These are phyloP conservation scores for Chenopodium berlandieri DNA, from an alignment of 148 eudicot genomes.

Conservation along the genomic window DNA sequence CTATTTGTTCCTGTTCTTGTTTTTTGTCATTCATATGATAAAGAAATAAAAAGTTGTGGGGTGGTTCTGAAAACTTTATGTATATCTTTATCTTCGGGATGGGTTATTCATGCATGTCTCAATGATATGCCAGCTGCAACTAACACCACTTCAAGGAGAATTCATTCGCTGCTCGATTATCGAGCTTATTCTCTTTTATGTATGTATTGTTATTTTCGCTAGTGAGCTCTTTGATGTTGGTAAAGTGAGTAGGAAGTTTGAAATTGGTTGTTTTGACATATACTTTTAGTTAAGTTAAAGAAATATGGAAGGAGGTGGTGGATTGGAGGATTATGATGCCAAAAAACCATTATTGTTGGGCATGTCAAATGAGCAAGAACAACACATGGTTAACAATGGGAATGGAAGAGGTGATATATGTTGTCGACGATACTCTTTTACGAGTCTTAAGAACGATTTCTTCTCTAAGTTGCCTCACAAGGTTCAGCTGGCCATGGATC, in stretches of 20 bases:
- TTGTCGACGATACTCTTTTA: constrained; percentile 32
- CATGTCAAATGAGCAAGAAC: constrained; percentile 16
- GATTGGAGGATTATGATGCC: constrained; percentile 27
- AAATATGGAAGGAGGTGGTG: constrained; percentile 20
- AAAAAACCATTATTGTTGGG: constrained; percentile 55
- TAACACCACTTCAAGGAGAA: background rate
- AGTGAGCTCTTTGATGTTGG: background rate
- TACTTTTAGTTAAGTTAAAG: background rate
- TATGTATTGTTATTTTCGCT: background rate
- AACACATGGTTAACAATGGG: background rate
- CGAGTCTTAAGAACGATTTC: constrained; percentile 50
- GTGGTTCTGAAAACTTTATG: background rate
- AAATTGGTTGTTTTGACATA: background rate
- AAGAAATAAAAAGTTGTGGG: background rate
- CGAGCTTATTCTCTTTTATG: background rate
- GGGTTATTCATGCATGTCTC: background rate
- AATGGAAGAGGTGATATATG: constrained; percentile 7
- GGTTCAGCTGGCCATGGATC: constrained; percentile 56
- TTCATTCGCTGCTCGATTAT: background rate
- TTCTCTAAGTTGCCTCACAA: constrained; percentile 71
- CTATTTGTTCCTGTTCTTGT: background rate
- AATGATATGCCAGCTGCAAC: background rate
- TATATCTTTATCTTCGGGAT: background rate
- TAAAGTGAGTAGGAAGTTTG: background rate
- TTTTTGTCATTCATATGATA: background rate